phyloP scores from a whole-genome alignment of 1,284 basidiomycete genomes.

The Cystobasidium sp. region DNA sequence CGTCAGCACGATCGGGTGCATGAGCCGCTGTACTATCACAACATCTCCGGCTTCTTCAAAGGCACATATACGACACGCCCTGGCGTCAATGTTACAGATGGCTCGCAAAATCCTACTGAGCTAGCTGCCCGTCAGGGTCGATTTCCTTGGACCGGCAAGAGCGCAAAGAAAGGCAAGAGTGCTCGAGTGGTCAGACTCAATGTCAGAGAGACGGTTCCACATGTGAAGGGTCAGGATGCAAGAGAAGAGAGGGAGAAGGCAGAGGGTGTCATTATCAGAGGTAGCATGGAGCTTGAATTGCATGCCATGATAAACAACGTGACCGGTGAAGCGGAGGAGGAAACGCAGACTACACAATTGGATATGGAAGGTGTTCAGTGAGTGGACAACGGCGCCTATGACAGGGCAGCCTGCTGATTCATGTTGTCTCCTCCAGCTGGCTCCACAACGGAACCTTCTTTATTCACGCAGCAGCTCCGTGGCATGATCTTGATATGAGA shows the following conservation, averaged over 20 bases:
- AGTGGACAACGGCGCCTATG: not conserved
- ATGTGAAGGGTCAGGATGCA: constrained; percentile 36
- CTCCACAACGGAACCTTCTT: constrained; percentile 49
- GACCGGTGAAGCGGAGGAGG: constrained; percentile 12
- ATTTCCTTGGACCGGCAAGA: constrained; percentile 48
- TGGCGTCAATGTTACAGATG: constrained; percentile 33
- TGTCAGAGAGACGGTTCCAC: constrained; percentile 34
- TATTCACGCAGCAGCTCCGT: constrained; percentile 46
- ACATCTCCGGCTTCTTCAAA: constrained; percentile 52
- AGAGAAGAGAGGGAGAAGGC: constrained; percentile 3
- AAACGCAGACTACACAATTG: constrained; percentile 34
- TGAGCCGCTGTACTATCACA: constrained; percentile 46
- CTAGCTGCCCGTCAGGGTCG: constrained; percentile 19
- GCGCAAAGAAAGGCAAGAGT: constrained; percentile 19
- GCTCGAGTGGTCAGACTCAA: constrained; percentile 23
- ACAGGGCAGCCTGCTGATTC: not conserved
- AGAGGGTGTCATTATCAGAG: constrained; percentile 23
- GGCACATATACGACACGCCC: constrained; percentile 46
- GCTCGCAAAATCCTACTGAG: constrained; percentile 15
- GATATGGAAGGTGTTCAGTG: constrained; percentile 52
- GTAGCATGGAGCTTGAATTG: constrained; percentile 23
- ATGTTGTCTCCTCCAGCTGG: constrained; percentile 41
- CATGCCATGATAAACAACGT: constrained; percentile 25
- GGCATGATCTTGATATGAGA: constrained; percentile 49
- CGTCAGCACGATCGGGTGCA: not conserved